Conservation (phyloP, 2,329 filamentous ascomycete genomes). For the Byssoonygena ceratinophila region DNA sequence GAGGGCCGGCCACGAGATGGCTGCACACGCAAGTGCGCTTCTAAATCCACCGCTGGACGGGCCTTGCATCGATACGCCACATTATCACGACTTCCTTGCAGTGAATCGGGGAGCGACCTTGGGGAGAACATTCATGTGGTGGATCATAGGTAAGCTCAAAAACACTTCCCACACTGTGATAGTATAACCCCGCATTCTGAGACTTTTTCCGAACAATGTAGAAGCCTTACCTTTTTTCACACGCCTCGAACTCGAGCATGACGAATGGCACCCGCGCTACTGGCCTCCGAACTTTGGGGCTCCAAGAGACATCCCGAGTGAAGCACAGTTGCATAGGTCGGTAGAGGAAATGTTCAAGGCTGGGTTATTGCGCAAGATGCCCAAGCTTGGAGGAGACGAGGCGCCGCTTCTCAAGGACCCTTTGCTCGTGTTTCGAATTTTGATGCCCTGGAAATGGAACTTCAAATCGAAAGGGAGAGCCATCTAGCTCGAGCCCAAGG, state of each 20-base stretch:
- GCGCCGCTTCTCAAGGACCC: conserved; percentile 17
- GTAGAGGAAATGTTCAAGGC: conserved; percentile 23
- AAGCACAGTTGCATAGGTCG: conserved; percentile 25
- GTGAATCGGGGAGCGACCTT: conserved; percentile 25
- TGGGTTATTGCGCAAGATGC: conserved; percentile 19
- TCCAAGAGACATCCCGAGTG: conserved; percentile 25
- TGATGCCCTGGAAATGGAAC: conserved; percentile 15
- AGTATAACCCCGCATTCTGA: not conserved
- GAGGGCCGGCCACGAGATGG: conserved; percentile 12
- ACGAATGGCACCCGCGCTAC: conserved; percentile 28
- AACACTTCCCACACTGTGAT: not conserved
- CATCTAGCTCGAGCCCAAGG: not conserved
- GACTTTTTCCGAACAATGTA: conserved; percentile 9
- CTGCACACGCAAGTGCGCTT: not conserved
- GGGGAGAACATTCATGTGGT: conserved; percentile 26
- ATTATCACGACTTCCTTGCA: conserved; percentile 27
- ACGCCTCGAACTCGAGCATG: conserved; percentile 28
- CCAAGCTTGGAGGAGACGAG: conserved; percentile 18
- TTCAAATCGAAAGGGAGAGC: not conserved
- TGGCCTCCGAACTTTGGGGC: conserved; percentile 30
- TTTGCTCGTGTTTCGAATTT: conserved; percentile 9
- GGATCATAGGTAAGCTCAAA: conserved; percentile 23
- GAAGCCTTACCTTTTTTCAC: conserved; percentile 30
- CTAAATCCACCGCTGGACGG: not conserved
- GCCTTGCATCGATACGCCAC: conserved; percentile 10